Base-by-base conservation (phyloP, 2,329 filamentous ascomycete species). In the Colletotrichum brevisporum region DNA sequence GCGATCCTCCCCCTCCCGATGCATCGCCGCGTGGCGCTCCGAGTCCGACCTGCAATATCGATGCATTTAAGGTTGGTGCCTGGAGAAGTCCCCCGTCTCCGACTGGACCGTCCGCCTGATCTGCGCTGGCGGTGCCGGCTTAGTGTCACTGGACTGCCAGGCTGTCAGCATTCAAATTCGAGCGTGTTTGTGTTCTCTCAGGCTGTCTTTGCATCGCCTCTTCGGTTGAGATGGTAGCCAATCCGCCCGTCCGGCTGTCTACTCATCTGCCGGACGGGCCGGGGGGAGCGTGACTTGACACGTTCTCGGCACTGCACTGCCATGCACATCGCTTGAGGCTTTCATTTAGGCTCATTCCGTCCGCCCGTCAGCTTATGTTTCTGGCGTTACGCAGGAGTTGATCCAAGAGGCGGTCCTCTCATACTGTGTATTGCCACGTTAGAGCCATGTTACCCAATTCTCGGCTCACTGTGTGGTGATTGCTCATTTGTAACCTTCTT, bases 41-140 rank as follows among this genome's bases (percentile, higher is more conserved):
- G 31, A 53, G 24, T 10, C 1, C n/a, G 48, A 61, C n/a, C 4
- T 53, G 47, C 47, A 51, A 53, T 45, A 53, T 47, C 26, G 36
- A 26, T 8, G 24, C 8, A 15, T 64, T 56, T 59, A 47, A 64
- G 26, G 54, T 36, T 41, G 61, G 48, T 59, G 66, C 61, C 61
- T 65, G n/a, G 12, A 43, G 13, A 43, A 36, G 24, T n/a, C 36
- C 53, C 18, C 8, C 18, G 18, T 27, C 39, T n/a, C 31, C 16
- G 21, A 65, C n/a, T 53, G 52, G 52, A 41, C 13, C 31, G 3
- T 21, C 16, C 13, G 12, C 18, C 13, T 21, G 61, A 65, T 65
- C 61, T 16, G 18, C 53, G n/a, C 54, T 10, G 4, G 27, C 52
- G 24, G 36, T 63, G 24, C 18, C 18, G 9, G 31, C 4, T 26